Evolutionary conservation across 2,329 filamentous ascomycete genomes (phyloP).

Genomic region (Tolypocladium tropicale): DNA sequence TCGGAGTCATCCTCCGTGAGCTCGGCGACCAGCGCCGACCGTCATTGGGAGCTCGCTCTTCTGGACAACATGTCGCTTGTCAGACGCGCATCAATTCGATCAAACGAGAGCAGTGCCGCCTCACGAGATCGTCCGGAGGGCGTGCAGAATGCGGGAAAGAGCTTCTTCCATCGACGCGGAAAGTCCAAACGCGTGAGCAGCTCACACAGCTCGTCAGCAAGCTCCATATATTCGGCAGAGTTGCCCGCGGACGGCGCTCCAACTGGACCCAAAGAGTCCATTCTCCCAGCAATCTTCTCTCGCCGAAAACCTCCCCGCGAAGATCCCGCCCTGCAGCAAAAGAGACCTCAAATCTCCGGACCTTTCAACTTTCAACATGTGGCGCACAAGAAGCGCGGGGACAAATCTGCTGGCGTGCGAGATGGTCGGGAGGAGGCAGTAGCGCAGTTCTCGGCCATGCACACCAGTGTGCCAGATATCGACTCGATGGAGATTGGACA

Average conservation of each 20-base stretch:
- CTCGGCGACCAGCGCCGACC: slow-evolving; percentile 30
- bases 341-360: slow-evolving; percentile 45
- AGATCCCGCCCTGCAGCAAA: slow-evolving; percentile 23
- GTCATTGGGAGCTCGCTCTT: slow-evolving; percentile 38
- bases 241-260: slow-evolving; percentile 21
- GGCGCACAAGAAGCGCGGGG: slow-evolving; percentile 44
- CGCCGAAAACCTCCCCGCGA: slow-evolving; percentile 33
- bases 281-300: slow-evolving; percentile 40
- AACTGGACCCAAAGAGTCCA: slow-evolving; percentile 28
- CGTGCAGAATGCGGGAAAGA: slow-evolving; percentile 48
- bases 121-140: slow-evolving; percentile 47
- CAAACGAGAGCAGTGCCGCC: slow-evolving; percentile 40
- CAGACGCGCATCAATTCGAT: slow-evolving; percentile 46
- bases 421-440: neutral
- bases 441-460: neutral
- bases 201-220: slow-evolving; percentile 34
- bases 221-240: slow-evolving; percentile 39
- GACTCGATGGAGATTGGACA: neutral
- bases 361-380: slow-evolving; percentile 61
- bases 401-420: slow-evolving; percentile 25
- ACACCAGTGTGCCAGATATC: neutral
- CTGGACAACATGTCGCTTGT: slow-evolving; percentile 39
- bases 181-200: slow-evolving; percentile 40
- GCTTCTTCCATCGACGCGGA: slow-evolving; percentile 45
- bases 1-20: slow-evolving; percentile 46